Evolutionary conservation across 2,329 filamentous ascomycete species (phyloP), one percentile per base, ranked within the genome.

Genomic region (Talaromyces sp.): DNA sequence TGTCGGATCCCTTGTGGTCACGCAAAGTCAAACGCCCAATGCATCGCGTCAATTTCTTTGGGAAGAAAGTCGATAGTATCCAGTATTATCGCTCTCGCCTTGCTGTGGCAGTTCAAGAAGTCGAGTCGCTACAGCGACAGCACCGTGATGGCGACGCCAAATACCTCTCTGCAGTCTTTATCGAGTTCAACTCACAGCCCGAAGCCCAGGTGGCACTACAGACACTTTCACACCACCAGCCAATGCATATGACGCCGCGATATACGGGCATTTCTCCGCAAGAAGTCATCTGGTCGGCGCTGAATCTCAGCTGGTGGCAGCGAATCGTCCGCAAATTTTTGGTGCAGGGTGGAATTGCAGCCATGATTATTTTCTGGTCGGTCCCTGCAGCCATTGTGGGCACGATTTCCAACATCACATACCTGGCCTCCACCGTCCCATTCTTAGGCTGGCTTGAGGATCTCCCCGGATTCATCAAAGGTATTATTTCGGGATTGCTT

Each of bases 51-150:
- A 88, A 87, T 67, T 81, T 93, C 7, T 83, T 92, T 62, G 90
- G 92, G 62, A 85, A 90, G 68, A 93, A 93, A 71, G 91, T 96
- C 9, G 93, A 98, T 75, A 93, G 91, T 0, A 96, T 98, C 70
- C 84, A 91, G 59, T 96, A 89, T 87, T 89, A 88, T 65, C 90
- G 93, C 55, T 79, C 81, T 2, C 87, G 93, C 72, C 83, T 97
- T 22, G 83, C 87, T 56, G 85, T 85, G 36, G 82, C 93, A 36
- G 86, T 91, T 55, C 85, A 89, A 4, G 82, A 89, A 61, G 86
- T 92, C n/a, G 80, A 87, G 17, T 76, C 81, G 22, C 81, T 85
- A 13, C 91, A 95, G 71, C 80, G 80, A 49, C 81, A 83, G 36
- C 89, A 92, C 70, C 83, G 82, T 56, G 76, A 80, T 19, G 85